phyloP scores from a whole-genome alignment of 441 rosid species.

The Daphne laureola region DNA sequence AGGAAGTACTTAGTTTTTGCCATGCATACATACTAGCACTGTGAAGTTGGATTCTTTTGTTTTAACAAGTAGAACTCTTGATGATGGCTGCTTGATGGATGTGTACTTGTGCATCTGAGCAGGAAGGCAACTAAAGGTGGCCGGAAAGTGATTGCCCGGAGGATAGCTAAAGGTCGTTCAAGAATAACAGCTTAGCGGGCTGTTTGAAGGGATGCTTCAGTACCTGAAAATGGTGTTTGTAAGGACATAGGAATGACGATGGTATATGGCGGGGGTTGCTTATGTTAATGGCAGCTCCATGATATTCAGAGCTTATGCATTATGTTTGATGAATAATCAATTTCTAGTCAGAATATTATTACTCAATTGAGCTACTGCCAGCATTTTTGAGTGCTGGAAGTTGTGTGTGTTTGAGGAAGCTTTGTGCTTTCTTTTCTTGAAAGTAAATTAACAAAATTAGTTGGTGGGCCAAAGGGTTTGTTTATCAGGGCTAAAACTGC shows the following conservation, averaged over 20 bases:
- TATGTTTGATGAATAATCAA: neutral
- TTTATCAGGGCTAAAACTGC: too few relatives aligned
- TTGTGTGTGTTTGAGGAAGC: too few relatives aligned
- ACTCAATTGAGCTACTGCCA: too few relatives aligned
- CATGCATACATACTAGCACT: too few relatives aligned
- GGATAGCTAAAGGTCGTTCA: slow-evolving; percentile 89
- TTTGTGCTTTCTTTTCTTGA: too few relatives aligned
- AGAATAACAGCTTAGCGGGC: slow-evolving; percentile 72
- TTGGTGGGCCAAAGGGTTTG: too few relatives aligned
- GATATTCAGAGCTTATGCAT: slow-evolving; percentile 9
- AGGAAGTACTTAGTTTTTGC: too few relatives aligned
- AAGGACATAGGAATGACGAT: neutral
- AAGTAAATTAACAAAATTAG: too few relatives aligned
- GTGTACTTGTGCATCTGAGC: slow-evolving; percentile 29
- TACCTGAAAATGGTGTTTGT: slow-evolving; percentile 6
- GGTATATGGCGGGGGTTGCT: slow-evolving; percentile 9
- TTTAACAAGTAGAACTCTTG: neutral
- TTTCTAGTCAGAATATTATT: too few relatives aligned
- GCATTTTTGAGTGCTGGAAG: too few relatives aligned
- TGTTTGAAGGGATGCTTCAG: neutral
- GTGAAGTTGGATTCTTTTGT: too few relatives aligned
- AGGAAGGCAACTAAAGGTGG: slow-evolving; percentile 99
- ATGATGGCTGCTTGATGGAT: neutral
- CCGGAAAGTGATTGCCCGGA: slow-evolving; percentile 86
- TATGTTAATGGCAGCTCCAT: neutral